Percentiles rank a stretch among this genome's conserved stretches.
These are phyloP conservation scores for Taxillus chinensis DNA, from an alignment of 164 flowering plant genomes.

Conservation along the genomic window DNA sequence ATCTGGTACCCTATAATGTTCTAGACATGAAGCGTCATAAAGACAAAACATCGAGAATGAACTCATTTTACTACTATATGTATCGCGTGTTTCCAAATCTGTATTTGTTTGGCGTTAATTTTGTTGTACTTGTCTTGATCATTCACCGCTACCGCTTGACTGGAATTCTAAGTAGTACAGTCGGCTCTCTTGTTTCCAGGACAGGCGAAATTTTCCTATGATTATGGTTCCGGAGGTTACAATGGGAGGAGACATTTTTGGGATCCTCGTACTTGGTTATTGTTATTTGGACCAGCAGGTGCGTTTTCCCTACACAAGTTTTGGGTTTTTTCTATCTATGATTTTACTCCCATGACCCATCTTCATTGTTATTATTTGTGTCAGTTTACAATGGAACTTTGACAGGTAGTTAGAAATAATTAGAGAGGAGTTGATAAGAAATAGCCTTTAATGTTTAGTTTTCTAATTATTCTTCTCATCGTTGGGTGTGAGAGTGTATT, in stretches of 20 bases:
- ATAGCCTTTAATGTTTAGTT: too few species aligned
- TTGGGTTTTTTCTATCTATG: neutral
- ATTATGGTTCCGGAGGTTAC: slow-evolving; percentile 9
- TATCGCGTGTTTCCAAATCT: too few species aligned
- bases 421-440: too few species aligned
- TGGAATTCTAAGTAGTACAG: neutral
- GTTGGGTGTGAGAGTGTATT: too few species aligned
- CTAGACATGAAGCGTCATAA: too few species aligned
- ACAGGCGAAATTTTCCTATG: neutral
- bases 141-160: neutral
- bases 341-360: neutral
- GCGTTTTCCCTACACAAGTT: neutral
- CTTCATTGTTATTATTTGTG: neutral
- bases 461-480: too few species aligned
- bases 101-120: neutral
- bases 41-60: too few species aligned
- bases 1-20: too few species aligned
- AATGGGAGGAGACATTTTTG: slow-evolving; percentile 7
- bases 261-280: slow-evolving; percentile 11
- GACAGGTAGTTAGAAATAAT: neutral
- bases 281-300: slow-evolving; percentile 19
- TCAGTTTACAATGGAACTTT: neutral
- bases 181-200: slow-evolving; percentile 8
- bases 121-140: neutral
- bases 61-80: too few species aligned